Percentiles rank a stretch among this genome's conserved stretches.
These are phyloP conservation scores for Torulaspora gathmanii DNA, from an alignment of 805 yeast genomes.

Conservation along the genomic window DNA sequence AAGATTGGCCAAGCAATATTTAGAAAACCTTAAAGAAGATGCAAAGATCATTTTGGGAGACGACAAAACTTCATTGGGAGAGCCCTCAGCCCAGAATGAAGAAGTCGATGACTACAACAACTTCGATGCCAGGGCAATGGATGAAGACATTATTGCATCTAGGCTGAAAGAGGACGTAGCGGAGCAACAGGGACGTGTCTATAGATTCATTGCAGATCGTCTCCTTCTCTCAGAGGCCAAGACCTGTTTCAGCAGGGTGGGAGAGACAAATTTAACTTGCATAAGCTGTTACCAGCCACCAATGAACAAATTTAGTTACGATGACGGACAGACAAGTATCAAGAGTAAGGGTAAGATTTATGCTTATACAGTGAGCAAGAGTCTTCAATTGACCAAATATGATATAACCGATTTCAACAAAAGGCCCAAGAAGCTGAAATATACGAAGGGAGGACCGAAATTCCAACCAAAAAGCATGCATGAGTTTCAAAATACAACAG, in stretches of 20 bases:
- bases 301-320: conserved; percentile 30
- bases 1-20: conserved; percentile 86
- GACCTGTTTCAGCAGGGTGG: conserved; percentile 50
- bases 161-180: conserved; percentile 86
- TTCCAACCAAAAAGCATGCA: conserved; percentile 35
- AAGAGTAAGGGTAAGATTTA: conserved; percentile 51
- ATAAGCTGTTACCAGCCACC: conserved; percentile 37
- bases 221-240: conserved; percentile 41
- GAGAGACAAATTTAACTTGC: conserved; percentile 52
- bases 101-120: conserved; percentile 39
- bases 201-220: conserved; percentile 56
- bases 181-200: conserved; percentile 79
- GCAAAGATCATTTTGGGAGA: conserved; percentile 39
- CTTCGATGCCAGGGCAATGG: conserved; percentile 88
- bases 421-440: conserved; percentile 63
- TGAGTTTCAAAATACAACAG: conserved; percentile 48
- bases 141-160: conserved; percentile 74
- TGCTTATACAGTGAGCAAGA: conserved; percentile 79
- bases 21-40: conserved; percentile 69
- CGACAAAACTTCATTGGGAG: conserved; percentile 12
- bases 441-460: conserved; percentile 56
- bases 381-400: conserved; percentile 76
- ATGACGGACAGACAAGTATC: conserved; percentile 35
- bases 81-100: conserved; percentile 20
- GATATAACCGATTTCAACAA: conserved; percentile 49